phyloP scores from a whole-genome alignment of 306 rosid species.

The Lathyrus oleraceus region DNA sequence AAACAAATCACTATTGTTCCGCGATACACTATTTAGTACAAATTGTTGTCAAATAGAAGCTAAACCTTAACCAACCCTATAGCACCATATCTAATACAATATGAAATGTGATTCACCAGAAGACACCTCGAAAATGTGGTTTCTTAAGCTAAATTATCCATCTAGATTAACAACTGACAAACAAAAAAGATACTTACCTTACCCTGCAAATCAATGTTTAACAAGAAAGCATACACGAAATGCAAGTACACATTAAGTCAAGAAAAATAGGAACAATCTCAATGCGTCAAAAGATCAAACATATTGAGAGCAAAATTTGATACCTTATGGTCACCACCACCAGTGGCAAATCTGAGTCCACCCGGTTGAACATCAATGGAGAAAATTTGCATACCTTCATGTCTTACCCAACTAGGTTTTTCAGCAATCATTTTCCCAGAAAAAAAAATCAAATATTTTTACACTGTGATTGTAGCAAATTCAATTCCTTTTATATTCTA shows the following conservation, averaged over 20 bases:
- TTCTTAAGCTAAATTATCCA: not conserved
- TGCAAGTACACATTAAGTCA: not conserved
- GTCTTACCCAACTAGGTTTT: slow-evolving; percentile 93
- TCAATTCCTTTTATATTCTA: slow-evolving; percentile 6
- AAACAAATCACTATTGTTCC: not conserved
- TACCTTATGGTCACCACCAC: slow-evolving; percentile 99
- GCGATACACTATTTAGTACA: not conserved
- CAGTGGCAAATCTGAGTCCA: slow-evolving; percentile 88
- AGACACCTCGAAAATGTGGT: not conserved
- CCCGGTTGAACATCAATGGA: slow-evolving; percentile 98
- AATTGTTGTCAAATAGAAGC: not conserved
- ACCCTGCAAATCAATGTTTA: slow-evolving; percentile 5
- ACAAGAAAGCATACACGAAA: not conserved
- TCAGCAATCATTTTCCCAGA: slow-evolving; percentile 73
- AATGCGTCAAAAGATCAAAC: slow-evolving; percentile 8
- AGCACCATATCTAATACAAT: not conserved
- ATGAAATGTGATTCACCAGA: not conserved
- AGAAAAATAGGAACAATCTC: not conserved
- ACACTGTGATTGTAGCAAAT: slow-evolving; percentile 23
- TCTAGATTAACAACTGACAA: not conserved
- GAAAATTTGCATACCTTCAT: slow-evolving; percentile 97
- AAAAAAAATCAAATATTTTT: slow-evolving; percentile 7
- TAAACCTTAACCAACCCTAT: not conserved
- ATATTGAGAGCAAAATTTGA: not conserved
- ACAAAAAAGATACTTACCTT: not conserved